Evolutionary conservation across 208 protist genomes (phyloP).

Genomic region (Leishmania guyanensis): DNA sequence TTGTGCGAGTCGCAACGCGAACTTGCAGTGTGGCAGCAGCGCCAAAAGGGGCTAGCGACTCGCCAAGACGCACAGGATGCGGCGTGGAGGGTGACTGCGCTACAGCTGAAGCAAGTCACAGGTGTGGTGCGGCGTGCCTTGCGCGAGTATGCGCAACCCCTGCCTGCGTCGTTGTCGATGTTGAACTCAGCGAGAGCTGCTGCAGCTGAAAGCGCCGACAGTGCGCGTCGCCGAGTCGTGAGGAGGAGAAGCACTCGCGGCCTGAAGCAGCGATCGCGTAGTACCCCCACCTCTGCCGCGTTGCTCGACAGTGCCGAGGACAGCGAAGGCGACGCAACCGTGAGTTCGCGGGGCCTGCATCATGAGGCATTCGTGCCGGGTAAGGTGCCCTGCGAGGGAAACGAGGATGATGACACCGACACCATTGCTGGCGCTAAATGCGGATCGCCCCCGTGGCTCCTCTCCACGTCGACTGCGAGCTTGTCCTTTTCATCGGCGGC

Average conservation of each 20-base stretch:
- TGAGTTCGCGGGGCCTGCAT: neutral
- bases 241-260: neutral
- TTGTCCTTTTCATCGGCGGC: neutral
- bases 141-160: constrained; percentile 5
- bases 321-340: neutral
- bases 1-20: constrained; percentile 1
- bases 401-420: neutral
- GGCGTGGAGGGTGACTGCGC: neutral
- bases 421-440: neutral
- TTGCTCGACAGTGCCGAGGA: neutral
- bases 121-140: constrained; percentile 2
- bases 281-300: neutral
- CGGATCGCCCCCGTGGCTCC: neutral
- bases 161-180: neutral
- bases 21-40: constrained; percentile 14
- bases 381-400: neutral
- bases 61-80: constrained; percentile 4
- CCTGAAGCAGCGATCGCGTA: neutral
- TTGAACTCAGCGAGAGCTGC: neutral
- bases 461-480: neutral
- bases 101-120: neutral
- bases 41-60: neutral
- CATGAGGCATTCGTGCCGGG: neutral
- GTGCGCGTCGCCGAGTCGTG: neutral
- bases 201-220: neutral